Conservation (phyloP, 1,284 basidiomycete genomes). For the Vanrija pseudolonga region DNA sequence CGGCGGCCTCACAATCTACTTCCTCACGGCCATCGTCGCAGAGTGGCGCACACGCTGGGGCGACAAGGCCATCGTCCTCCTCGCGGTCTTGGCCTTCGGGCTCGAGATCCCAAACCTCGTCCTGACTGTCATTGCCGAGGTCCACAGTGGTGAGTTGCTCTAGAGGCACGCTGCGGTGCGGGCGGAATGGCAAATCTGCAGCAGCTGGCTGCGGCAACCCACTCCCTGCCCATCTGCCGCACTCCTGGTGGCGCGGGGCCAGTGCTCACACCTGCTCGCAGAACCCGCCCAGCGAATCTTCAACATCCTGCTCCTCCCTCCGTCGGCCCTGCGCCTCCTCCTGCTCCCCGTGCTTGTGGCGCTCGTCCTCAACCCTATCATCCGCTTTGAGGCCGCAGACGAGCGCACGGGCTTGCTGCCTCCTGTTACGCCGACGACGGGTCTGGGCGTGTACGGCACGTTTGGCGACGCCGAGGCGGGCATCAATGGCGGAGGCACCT, state of each 20-base stretch:
- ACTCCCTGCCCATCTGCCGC: too few species aligned
- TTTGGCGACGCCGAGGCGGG: slow-evolving; percentile 16
- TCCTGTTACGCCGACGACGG: background rate
- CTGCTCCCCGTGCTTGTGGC: slow-evolving; percentile 34
- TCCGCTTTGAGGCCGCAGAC: slow-evolving; percentile 35
- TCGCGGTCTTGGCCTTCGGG: slow-evolving; percentile 28
- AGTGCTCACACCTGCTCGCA: background rate
- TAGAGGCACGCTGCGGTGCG: background rate
- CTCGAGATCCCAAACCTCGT: slow-evolving; percentile 39
- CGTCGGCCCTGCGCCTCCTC: slow-evolving; percentile 22
- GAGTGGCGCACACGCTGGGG: slow-evolving; percentile 38
- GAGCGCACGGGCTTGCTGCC: slow-evolving; percentile 34
- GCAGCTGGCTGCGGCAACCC: too few species aligned
- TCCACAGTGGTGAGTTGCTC: slow-evolving; percentile 32
- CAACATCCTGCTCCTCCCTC: slow-evolving; percentile 33
- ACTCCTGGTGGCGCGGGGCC: too few species aligned
- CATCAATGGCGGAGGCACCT: background rate
- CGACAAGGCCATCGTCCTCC: slow-evolving; percentile 23
- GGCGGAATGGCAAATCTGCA: background rate
- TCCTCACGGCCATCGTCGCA: slow-evolving; percentile 26
- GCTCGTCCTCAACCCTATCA: slow-evolving; percentile 28
- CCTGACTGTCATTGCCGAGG: slow-evolving; percentile 27
- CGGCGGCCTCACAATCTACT: slow-evolving; percentile 34
- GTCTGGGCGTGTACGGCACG: slow-evolving; percentile 27
- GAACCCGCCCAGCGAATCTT: slow-evolving; percentile 26